A percentile compares a stretch with the other conserved stretches of the same genome.
Evolutionary conservation across 1,284 basidiomycete species (phyloP).

Genomic region (Malassezia cuniculi): DNA sequence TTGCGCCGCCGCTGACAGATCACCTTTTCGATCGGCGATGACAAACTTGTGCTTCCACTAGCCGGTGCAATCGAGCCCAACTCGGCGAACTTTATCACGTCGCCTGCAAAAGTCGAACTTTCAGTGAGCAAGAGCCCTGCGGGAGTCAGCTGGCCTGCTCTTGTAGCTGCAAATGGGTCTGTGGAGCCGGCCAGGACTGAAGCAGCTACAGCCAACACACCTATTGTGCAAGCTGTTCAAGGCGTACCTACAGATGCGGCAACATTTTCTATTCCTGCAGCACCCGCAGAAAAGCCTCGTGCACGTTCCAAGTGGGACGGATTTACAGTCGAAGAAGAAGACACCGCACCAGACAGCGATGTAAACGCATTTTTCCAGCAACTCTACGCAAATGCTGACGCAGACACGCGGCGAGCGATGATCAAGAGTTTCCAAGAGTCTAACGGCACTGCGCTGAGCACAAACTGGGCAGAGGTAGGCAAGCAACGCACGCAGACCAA

Average conservation of each 20-base stretch:
- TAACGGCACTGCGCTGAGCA: constrained; percentile 36
- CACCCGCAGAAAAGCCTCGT: constrained; percentile 4
- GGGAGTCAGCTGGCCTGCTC: constrained; percentile 20
- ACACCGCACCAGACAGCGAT: constrained; percentile 18
- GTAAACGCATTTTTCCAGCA: constrained; percentile 41
- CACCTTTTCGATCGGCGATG: too few species aligned
- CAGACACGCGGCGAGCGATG: constrained; percentile 41
- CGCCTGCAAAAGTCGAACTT: constrained; percentile 40
- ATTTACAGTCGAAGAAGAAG: constrained; percentile 21
- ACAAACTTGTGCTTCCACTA: too few species aligned
- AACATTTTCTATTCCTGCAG: not conserved
- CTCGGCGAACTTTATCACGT: too few species aligned
- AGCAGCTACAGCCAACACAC: not conserved
- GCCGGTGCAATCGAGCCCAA: too few species aligned
- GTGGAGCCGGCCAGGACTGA: not conserved
- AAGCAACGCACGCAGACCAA: constrained; percentile 16
- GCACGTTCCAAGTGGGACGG: constrained; percentile 33
- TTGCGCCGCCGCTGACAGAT: not conserved
- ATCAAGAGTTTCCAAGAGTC: constrained; percentile 40
- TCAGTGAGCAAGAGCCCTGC: constrained; percentile 21
- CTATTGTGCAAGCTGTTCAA: too few species aligned
- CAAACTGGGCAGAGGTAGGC: constrained; percentile 41
- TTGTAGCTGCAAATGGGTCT: not conserved
- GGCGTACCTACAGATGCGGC: constrained; percentile 2
- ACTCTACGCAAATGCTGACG: constrained; percentile 38